phyloP scores from a whole-genome alignment of 768 basidiomycete genomes.

The Collybia mongolica region DNA sequence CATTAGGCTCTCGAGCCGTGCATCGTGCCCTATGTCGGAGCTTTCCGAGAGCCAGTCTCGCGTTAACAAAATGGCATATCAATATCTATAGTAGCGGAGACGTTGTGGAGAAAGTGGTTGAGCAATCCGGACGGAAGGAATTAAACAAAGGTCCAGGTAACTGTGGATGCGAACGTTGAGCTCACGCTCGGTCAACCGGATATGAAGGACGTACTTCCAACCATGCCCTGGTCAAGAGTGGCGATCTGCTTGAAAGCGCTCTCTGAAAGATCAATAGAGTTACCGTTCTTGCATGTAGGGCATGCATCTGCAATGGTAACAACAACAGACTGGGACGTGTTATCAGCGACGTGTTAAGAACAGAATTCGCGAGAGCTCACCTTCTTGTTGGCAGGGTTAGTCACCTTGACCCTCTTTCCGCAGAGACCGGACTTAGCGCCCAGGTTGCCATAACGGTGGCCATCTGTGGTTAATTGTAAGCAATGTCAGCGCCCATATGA shows the following conservation, averaged over 20 bases:
- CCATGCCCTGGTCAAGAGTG: slow-evolving; percentile 43
- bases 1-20: slow-evolving; percentile 14
- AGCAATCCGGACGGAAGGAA: slow-evolving; percentile 38
- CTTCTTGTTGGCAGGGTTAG: slow-evolving; percentile 57
- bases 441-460: slow-evolving; percentile 47
- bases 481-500: not conserved
- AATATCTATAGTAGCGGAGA: slow-evolving; percentile 1
- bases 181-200: not conserved
- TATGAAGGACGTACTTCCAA: slow-evolving; percentile 47
- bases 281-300: slow-evolving; percentile 65
- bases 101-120: slow-evolving; percentile 14
- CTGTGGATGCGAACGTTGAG: slow-evolving; percentile 21
- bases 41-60: slow-evolving; percentile 7
- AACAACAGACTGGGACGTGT: slow-evolving; percentile 35
- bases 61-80: slow-evolving; percentile 1
- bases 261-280: slow-evolving; percentile 75
- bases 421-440: slow-evolving; percentile 55
- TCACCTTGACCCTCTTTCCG: slow-evolving; percentile 62
- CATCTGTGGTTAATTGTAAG: slow-evolving; percentile 35
- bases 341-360: slow-evolving; percentile 2
- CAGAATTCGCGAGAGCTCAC: slow-evolving; percentile 18
- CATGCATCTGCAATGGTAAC: slow-evolving; percentile 79
- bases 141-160: slow-evolving; percentile 37
- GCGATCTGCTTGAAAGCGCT: slow-evolving; percentile 66
- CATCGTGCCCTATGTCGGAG: slow-evolving; percentile 4